phyloP scores from a whole-genome alignment of 345 rosid genomes.

The Sisymbrium altissimum region DNA sequence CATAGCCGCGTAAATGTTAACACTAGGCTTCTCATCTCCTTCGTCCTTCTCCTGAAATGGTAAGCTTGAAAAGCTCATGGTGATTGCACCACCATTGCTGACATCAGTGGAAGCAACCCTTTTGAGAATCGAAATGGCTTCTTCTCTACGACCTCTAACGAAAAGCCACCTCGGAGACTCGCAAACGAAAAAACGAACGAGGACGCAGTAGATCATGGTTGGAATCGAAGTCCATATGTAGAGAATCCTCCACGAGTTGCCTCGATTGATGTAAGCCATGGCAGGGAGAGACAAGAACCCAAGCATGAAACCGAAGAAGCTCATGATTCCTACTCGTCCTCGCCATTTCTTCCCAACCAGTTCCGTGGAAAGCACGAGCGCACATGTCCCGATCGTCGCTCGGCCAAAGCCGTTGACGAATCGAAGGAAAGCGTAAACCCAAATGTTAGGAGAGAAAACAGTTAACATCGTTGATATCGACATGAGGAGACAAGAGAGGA shows the following conservation, averaged over 20 bases:
- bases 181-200: slow-evolving; percentile 34
- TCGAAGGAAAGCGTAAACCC: slow-evolving; percentile 42
- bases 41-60: slow-evolving; percentile 28
- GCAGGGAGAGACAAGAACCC: slow-evolving; percentile 49
- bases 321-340: slow-evolving; percentile 42
- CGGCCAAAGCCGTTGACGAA: slow-evolving; percentile 52
- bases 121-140: slow-evolving; percentile 51
- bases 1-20: slow-evolving; percentile 44
- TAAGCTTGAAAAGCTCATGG: slow-evolving; percentile 37
- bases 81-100: slow-evolving; percentile 3
- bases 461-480: slow-evolving; percentile 41
- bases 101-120: slow-evolving; percentile 32
- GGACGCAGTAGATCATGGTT: slow-evolving; percentile 29
- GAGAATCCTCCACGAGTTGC: slow-evolving; percentile 44
- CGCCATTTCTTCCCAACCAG: slow-evolving; percentile 50
- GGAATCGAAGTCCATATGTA: slow-evolving; percentile 55
- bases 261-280: slow-evolving; percentile 40
- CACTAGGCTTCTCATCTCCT: slow-evolving; percentile 24
- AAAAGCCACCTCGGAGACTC: slow-evolving; percentile 66
- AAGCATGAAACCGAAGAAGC: slow-evolving; percentile 42
- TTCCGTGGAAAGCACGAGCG: slow-evolving; percentile 49
- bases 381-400: slow-evolving; percentile 44
- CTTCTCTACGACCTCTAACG: slow-evolving; percentile 46
- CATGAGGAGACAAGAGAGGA: slow-evolving; percentile 44
- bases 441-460: slow-evolving; percentile 39